These are phyloP conservation scores for Phylloporus sp. DNA, from an alignment of 768 basidiomycete genomes.

Conservation along the genomic window DNA sequence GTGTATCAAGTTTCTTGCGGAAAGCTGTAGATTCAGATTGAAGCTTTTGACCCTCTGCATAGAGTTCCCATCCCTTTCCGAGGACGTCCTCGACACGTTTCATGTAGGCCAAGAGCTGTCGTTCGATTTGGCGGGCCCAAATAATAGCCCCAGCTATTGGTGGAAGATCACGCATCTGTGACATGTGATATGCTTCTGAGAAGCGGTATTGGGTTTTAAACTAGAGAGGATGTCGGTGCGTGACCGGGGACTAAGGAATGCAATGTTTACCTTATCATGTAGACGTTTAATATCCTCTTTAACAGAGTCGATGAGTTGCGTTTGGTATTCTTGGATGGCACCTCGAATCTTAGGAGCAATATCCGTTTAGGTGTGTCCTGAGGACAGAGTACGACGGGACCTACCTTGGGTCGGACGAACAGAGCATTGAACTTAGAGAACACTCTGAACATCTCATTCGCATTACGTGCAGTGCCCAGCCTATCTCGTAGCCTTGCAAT, in stretches of 20 bases:
- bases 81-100: slow-evolving; percentile 98
- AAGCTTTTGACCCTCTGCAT: slow-evolving; percentile 98
- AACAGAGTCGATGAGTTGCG: slow-evolving; percentile 96
- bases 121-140: slow-evolving; percentile 99
- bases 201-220: slow-evolving; percentile 96
- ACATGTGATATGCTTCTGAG: slow-evolving; percentile 97
- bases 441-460: slow-evolving; percentile 99
- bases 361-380: background rate
- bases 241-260: background rate
- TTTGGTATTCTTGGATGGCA: slow-evolving; percentile 99
- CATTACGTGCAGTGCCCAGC: slow-evolving; percentile 92
- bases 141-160: slow-evolving; percentile 98
- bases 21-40: slow-evolving; percentile 89
- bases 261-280: slow-evolving; percentile 72
- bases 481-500: slow-evolving; percentile 90
- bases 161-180: slow-evolving; percentile 96
- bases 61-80: slow-evolving; percentile 97
- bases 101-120: slow-evolving; percentile 95
- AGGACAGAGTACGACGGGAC: slow-evolving; percentile 4
- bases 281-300: slow-evolving; percentile 96
- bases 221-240: slow-evolving; percentile 32
- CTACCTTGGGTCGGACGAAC: slow-evolving; percentile 92
- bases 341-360: slow-evolving; percentile 70
- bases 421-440: slow-evolving; percentile 98
- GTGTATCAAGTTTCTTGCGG: slow-evolving; percentile 93